Percentiles rank a stretch among this genome's conserved stretches.
Conservation (phyloP, 495 filamentous ascomycete genomes). For the Aspergillus homomorphus region DNA sequence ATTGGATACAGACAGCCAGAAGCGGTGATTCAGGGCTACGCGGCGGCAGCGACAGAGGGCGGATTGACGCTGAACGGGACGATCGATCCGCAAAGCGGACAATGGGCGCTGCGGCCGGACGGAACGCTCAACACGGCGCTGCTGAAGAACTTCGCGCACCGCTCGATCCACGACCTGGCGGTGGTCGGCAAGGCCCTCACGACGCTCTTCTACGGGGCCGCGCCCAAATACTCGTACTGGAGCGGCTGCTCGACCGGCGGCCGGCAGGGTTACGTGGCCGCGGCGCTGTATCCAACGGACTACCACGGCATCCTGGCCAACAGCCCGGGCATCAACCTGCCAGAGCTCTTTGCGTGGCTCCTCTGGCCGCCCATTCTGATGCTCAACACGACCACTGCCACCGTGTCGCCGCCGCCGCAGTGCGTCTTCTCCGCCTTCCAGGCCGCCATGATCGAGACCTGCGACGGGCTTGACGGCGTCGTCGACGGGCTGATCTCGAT, state of each 20-base stretch:
- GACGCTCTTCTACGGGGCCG: constrained; percentile 18
- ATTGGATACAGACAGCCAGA: not conserved
- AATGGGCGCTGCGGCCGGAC: constrained; percentile 8
- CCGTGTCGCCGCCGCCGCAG: constrained; percentile 16
- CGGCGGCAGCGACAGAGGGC: constrained; percentile 10
- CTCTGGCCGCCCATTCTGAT: constrained; percentile 23
- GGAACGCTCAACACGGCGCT: constrained; percentile 3
- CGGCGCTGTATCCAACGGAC: constrained; percentile 38
- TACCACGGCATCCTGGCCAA: constrained; percentile 64
- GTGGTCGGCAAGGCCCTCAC: constrained; percentile 19
- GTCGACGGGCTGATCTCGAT: not conserved
- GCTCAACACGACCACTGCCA: constrained; percentile 30
- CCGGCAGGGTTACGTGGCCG: constrained; percentile 42
- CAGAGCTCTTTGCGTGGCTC: constrained; percentile 26
- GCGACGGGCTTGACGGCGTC: not conserved
- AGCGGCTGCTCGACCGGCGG: constrained; percentile 49
- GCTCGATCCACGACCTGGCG: constrained; percentile 34
- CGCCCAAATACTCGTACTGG: constrained; percentile 39
- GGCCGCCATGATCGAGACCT: not conserved
- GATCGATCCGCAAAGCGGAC: constrained; percentile 8
- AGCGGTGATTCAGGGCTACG: constrained; percentile 3
- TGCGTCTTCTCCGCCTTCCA: not conserved
- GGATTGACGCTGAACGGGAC: constrained; percentile 13
- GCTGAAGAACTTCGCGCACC: constrained; percentile 39
- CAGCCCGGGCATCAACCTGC: constrained; percentile 42